phyloP scores from a whole-genome alignment of 148 eudicot genomes.

The Oxyria digyna region DNA sequence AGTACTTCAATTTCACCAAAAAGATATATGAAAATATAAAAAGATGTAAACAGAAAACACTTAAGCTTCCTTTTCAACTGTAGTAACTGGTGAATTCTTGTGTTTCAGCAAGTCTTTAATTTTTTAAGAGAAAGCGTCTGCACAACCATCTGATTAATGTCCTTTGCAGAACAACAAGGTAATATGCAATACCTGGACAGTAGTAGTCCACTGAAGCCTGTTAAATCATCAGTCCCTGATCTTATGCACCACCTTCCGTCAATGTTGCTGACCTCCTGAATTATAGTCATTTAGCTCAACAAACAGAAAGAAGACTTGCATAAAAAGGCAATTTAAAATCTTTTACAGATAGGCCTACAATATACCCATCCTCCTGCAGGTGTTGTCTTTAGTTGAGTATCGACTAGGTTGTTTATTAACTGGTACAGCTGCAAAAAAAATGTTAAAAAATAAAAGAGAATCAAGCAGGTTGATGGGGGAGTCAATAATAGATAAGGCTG shows the following conservation, averaged over 20 bases:
- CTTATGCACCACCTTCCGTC: conserved; percentile 87
- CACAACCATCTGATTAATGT: neutral
- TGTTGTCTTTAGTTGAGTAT: conserved; percentile 33
- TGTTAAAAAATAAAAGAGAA: conserved; percentile 1
- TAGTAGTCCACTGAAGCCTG: conserved; percentile 62
- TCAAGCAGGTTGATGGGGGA: neutral
- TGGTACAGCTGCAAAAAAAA: conserved; percentile 47
- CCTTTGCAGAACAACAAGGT: neutral
- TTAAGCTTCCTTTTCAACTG: neutral
- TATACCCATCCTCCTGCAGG: conserved; percentile 15
- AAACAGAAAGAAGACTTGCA: neutral
- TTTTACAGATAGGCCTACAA: conserved; percentile 1
- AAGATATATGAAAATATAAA: neutral
- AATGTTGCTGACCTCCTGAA: conserved; percentile 69
- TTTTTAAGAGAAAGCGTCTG: neutral
- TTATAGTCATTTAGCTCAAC: neutral
- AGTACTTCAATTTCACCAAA: neutral
- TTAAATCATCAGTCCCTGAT: conserved; percentile 35
- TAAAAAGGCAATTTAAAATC: conserved; percentile 1
- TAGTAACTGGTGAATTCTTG: neutral
- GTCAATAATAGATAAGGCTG: neutral
- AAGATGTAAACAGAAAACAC: neutral
- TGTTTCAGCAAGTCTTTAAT: neutral
- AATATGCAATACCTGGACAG: conserved; percentile 51
- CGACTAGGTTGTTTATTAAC: conserved; percentile 52